Evolutionary conservation across 768 basidiomycete species (phyloP).

Genomic region (Trametes elegans): DNA sequence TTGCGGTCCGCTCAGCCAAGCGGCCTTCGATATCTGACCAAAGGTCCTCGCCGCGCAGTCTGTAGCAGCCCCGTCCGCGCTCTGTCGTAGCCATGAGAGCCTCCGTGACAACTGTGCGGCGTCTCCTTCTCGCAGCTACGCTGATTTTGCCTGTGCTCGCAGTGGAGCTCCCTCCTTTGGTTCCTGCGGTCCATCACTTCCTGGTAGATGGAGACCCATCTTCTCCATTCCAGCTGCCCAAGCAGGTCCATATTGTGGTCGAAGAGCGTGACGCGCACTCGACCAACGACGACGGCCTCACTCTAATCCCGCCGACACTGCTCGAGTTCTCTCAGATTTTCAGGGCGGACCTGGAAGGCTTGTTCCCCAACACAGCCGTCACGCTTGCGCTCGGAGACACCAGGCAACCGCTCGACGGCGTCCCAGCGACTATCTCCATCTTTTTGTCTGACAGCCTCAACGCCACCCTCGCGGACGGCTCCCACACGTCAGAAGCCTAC

Average conservation of each 20-base stretch:
- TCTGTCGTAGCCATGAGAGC: neutral
- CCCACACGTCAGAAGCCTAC: conserved; percentile 26
- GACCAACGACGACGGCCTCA: conserved; percentile 19
- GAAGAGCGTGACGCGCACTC: conserved; percentile 16
- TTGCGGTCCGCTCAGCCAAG: neutral
- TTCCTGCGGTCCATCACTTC: conserved; percentile 21
- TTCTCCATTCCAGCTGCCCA: conserved; percentile 10
- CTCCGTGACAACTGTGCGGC: neutral
- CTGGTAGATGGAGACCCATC: neutral
- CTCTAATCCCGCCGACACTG: conserved; percentile 27
- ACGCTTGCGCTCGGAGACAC: conserved; percentile 5
- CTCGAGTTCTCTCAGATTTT: conserved; percentile 24
- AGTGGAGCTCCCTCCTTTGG: conserved; percentile 7
- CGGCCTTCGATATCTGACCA: neutral
- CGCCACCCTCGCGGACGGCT: conserved; percentile 19
- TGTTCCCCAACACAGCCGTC: conserved; percentile 18
- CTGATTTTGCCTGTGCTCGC: neutral
- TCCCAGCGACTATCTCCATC: conserved; percentile 13
- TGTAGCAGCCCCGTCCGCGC: neutral
- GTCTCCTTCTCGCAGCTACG: neutral
- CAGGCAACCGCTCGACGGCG: neutral
- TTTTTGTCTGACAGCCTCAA: conserved; percentile 10
- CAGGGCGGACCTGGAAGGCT: conserved; percentile 22
- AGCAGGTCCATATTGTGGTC: conserved; percentile 15
- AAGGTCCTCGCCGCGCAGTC: neutral